Evolutionary conservation across 176 grass and related monocot genomes (phyloP).

Genomic region (Phoenix dactylifera): DNA sequence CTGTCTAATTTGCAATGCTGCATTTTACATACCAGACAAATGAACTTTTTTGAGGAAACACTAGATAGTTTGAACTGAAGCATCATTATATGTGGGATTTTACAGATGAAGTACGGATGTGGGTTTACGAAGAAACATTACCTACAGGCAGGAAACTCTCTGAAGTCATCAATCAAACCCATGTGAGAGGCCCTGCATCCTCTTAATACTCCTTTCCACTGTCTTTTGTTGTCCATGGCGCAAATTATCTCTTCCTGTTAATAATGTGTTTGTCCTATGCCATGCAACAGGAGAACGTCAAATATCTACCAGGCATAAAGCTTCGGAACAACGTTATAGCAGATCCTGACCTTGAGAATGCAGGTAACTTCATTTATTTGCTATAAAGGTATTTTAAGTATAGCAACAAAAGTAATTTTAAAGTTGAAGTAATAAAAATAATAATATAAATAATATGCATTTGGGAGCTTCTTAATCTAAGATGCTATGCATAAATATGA

Average conservation of each 20-base stretch:
- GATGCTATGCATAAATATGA: too few species aligned
- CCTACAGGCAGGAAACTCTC: conserved; percentile 70
- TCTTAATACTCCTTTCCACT: conserved; percentile 6
- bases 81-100: not conserved
- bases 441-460: too few species aligned
- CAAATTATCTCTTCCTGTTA: not conserved
- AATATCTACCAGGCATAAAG: conserved; percentile 88
- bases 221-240: conserved; percentile 4
- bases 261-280: not conserved
- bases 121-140: conserved; percentile 85
- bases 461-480: too few species aligned
- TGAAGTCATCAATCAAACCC: conserved; percentile 58
- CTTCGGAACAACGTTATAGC: conserved; percentile 77
- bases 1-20: too few species aligned
- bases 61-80: too few species aligned
- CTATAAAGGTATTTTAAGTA: too few species aligned
- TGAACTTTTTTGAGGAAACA: too few species aligned
- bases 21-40: too few species aligned
- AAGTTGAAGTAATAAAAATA: too few species aligned
- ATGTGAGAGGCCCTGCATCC: conserved; percentile 31
- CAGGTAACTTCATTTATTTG: conserved; percentile 36
- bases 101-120: conserved; percentile 91
- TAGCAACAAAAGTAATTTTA: too few species aligned
- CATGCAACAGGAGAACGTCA: conserved; percentile 73
- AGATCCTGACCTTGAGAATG: conserved; percentile 85